phyloP scores from a whole-genome alignment of 1,284 basidiomycete species.

The Trichosporon sp. region DNA sequence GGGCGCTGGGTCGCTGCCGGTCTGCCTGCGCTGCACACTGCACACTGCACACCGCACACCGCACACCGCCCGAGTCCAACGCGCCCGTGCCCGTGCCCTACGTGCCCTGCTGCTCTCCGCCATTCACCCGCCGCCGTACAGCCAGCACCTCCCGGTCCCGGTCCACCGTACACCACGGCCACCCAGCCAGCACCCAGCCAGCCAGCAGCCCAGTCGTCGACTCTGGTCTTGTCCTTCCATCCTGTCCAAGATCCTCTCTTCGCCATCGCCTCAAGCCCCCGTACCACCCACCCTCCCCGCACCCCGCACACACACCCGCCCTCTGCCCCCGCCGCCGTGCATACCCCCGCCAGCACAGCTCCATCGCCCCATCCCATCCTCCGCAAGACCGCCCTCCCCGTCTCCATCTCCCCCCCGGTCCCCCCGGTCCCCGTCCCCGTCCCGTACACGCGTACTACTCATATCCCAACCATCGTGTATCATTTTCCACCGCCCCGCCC shows the following conservation, averaged over 20 bases:
- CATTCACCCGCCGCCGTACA: too few relatives aligned
- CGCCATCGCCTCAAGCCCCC: neutral
- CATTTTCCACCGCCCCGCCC: neutral
- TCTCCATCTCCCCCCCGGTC: neutral
- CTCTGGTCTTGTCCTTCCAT: neutral
- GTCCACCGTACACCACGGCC: too few relatives aligned
- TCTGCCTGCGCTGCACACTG: too few relatives aligned
- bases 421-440: neutral
- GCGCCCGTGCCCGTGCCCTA: too few relatives aligned
- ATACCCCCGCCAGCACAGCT: neutral
- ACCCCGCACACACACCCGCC: neutral
- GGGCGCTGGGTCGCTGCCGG: too few relatives aligned
- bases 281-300: neutral
- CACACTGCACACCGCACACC: too few relatives aligned
- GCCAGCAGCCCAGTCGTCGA: neutral
- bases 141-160: too few relatives aligned
- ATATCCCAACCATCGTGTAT: slow-evolving; percentile 1
- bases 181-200: neutral
- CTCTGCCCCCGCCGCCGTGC: neutral
- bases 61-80: too few relatives aligned
- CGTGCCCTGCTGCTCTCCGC: too few relatives aligned
- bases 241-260: neutral
- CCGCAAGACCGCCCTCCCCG: neutral
- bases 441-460: too few relatives aligned
- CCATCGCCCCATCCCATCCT: neutral